Evolutionary conservation across 148 eudicot genomes (phyloP), one percentile per base, ranked within the genome.

Genomic region (Chenopodium quinoa): DNA sequence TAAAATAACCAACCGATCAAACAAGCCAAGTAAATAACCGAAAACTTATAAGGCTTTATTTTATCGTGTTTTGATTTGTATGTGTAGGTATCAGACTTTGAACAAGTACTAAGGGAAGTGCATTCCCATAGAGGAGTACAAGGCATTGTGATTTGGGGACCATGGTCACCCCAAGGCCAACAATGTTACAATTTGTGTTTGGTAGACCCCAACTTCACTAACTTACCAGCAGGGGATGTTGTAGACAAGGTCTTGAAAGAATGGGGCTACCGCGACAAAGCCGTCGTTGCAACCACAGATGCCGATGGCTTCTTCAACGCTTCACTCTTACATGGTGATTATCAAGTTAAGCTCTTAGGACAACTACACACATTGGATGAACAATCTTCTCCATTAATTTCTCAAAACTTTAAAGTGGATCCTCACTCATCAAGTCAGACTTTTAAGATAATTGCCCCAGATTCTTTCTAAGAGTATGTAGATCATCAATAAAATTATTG

Each of bases 141-240:
- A 44, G 93, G 96, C 46, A 85, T 92, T n/a, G 74, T 91, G n/a
- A 25, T 92, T 2, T 92, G 96, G 93, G 64, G 84, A 25, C 85
- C 89, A n/a, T 86, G 88, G 91, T 65, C 78, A 25, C 88, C 88
- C 9, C 32, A 79, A 37, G 92, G 89, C 7, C 67, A 81, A 50
- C 54, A 10, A 48, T 92, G 93, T 75, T 89, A 83, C 68, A 31
- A 34, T 9, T 86, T 88, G 92, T 91, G 96, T 67, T 79, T 92
- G 75, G 91, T 93, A 0, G 88, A 92, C 75, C 85, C 87, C 70
- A 89, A 87, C 69, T 92, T 92, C 80, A 83, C 75, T 19, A 92
- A 92, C 78, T 75, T 91, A 34, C 81, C 90, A 0, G 76, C 92
- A 0, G 95, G 93, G 0, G 81, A 87, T 65, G 89, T 91, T 0